Evolutionary conservation across 495 filamentous ascomycete species (phyloP).

Genomic region (Trichoderma parareesei): DNA sequence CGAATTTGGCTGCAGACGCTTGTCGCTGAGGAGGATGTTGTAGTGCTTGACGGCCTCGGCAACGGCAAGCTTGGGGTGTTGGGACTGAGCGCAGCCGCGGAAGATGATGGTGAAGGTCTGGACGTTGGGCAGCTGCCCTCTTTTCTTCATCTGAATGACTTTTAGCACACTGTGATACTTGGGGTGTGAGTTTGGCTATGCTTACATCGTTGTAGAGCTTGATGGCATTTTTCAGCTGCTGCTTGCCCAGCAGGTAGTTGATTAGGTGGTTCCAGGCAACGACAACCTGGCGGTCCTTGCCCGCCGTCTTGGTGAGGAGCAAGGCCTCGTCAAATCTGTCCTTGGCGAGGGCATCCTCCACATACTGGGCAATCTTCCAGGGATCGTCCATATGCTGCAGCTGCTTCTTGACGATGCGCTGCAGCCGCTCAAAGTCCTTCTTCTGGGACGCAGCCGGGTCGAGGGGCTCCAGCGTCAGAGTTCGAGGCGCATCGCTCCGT

Average conservation of each 20-base stretch:
- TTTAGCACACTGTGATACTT: neutral
- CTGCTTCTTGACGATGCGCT: conserved; percentile 40
- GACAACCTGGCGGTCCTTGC: conserved; percentile 47
- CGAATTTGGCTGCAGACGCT: conserved; percentile 53
- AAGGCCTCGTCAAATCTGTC: conserved; percentile 55
- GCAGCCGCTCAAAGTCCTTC: conserved; percentile 15
- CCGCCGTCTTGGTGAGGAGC: conserved; percentile 56
- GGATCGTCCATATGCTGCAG: conserved; percentile 60
- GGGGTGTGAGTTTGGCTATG: neutral
- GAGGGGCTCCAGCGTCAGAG: neutral
- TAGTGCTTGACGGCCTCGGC: conserved; percentile 61
- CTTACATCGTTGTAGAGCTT: conserved; percentile 79
- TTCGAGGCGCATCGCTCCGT: neutral
- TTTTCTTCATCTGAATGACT: conserved; percentile 78
- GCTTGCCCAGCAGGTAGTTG: conserved; percentile 55
- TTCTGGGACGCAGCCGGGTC: neutral
- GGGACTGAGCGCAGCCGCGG: conserved; percentile 55
- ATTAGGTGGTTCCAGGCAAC: conserved; percentile 88
- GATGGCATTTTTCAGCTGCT: conserved; percentile 51
- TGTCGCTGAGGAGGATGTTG: conserved; percentile 55
- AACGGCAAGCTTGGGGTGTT: conserved; percentile 44
- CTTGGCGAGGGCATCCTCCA: conserved; percentile 44
- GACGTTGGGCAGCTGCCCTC: conserved; percentile 61
- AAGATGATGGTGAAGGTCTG: conserved; percentile 79
- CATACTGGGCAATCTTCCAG: conserved; percentile 52